Evolutionary conservation across 2,329 filamentous ascomycete species (phyloP).

Genomic region (Lomentospora prolificans): DNA sequence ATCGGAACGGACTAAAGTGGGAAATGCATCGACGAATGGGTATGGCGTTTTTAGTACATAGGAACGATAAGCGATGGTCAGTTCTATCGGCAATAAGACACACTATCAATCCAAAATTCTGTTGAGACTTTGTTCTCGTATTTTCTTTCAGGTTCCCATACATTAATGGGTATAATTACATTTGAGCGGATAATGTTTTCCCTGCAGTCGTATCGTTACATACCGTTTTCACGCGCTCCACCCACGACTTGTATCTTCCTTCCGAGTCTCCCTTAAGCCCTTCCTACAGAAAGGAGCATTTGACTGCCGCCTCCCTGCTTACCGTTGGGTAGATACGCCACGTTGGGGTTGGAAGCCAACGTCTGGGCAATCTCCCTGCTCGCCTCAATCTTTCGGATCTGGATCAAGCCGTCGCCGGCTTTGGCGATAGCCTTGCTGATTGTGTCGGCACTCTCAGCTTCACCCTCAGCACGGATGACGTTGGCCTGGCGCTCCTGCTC

Average conservation of each 20-base stretch:
- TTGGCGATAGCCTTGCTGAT: constrained; percentile 91
- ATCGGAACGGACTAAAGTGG: background rate
- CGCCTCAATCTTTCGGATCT: constrained; percentile 96
- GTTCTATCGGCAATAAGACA: background rate
- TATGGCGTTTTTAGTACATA: background rate
- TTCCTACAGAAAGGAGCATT: constrained; percentile 43
- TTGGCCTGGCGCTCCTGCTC: constrained; percentile 98
- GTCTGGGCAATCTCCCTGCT: constrained; percentile 92
- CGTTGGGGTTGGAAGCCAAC: constrained; percentile 82
- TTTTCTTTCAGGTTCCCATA: constrained; percentile 3
- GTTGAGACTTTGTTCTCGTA: background rate
- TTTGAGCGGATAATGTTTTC: constrained; percentile 6
- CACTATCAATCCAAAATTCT: background rate
- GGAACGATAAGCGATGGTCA: background rate
- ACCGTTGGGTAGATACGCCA: constrained; percentile 83
- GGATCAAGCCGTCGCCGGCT: constrained; percentile 83
- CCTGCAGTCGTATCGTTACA: constrained; percentile 7
- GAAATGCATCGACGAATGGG: background rate
- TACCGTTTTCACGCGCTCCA: constrained; percentile 1
- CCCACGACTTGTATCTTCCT: no score
- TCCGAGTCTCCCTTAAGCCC: constrained; percentile 18
- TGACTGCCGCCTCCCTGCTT: constrained; percentile 47
- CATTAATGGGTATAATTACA: constrained; percentile 8
- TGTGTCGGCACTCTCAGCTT: constrained; percentile 92
- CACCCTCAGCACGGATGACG: constrained; percentile 95